Evolutionary conservation across 371 early-diverging fungal species (phyloP), one percentile per base, ranked within the genome.

Genomic region (Saksenaea oblongispora): DNA sequence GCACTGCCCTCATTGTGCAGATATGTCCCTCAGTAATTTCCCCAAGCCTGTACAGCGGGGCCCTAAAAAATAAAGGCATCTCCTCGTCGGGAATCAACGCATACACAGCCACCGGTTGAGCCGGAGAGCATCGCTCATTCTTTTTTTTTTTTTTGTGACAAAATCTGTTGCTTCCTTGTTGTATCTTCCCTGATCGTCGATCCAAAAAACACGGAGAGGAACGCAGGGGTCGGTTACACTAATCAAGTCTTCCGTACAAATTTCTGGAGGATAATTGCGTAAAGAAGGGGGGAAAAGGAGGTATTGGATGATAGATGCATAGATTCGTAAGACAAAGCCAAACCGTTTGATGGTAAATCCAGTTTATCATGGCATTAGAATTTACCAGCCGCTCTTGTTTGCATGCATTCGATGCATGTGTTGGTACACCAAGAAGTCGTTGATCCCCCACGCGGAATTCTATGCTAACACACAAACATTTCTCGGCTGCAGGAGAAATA

Each of bases 1-100:
- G 39, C 11, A 66, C 66, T 47, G 66, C 66, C 61, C 66, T 60
- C 66, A 66, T 66, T 5, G 24, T 28, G 59, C 11, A 27, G 17
- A 59, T 18, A n/a, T 28, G 14, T 17, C 35, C 5, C 3, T 39
- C 7, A 27, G 4, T 10, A 27, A 9, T 27, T 26, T 31, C 41
- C 8, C 14, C 34, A 59, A 22, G 26, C 11, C 59, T 28, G 18
- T 5, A 26, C 17, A 24, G n/a, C 42, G 44, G 34, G 28, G 31
- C 10, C 37, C n/a, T 14, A 59, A 59, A 42, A 34, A 37, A n/a
- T 44, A 27, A 15, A 1, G 37, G 22, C n/a, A n/a, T n/a, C n/a
- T n/a, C n/a, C n/a, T n/a, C n/a, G n/a, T n/a, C n/a, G 27, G n/a
- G 28, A 41, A 26, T 37, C 39, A 56, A 56, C n/a, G n/a, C n/a